phyloP scores from a whole-genome alignment of 768 basidiomycete genomes.

The Leccinum rimulosum region DNA sequence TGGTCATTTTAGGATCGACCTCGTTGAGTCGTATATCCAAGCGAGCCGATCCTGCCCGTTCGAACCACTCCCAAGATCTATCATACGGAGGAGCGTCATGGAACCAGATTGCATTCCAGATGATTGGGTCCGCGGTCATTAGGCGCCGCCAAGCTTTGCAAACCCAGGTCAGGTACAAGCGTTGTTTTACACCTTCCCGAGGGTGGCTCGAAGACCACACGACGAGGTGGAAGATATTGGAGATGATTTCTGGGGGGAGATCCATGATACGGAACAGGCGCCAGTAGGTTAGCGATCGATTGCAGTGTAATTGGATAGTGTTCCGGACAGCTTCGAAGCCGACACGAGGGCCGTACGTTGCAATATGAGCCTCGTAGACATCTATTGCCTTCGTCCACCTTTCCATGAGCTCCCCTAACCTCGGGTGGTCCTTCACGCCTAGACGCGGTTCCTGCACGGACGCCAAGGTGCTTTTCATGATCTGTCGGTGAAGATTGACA shows the following conservation, averaged over 20 bases:
- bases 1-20: slow-evolving; percentile 20
- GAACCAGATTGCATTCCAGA: slow-evolving; percentile 71
- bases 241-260: slow-evolving; percentile 64
- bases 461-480: slow-evolving; percentile 21
- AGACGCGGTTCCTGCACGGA: slow-evolving; percentile 17
- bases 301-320: slow-evolving; percentile 21
- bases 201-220: slow-evolving; percentile 49
- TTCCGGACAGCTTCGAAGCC: slow-evolving; percentile 5
- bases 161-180: slow-evolving; percentile 55
- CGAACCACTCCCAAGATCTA: slow-evolving; percentile 55
- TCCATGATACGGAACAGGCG: slow-evolving; percentile 55
- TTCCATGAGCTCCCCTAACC: slow-evolving; percentile 3
- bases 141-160: slow-evolving; percentile 55
- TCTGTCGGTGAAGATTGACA: slow-evolving; percentile 13
- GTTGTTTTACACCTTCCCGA: slow-evolving; percentile 34
- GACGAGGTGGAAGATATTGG: slow-evolving; percentile 59
- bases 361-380: slow-evolving; percentile 20
- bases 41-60: slow-evolving; percentile 51
- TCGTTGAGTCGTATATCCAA: slow-evolving; percentile 66
- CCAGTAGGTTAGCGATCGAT: slow-evolving; percentile 32
- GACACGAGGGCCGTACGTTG: slow-evolving; percentile 19
- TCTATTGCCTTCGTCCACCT: slow-evolving; percentile 19
- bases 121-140: slow-evolving; percentile 45
- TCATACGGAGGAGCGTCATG: slow-evolving; percentile 47
- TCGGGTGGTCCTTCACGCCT: neutral